phyloP scores from a whole-genome alignment of 1,284 basidiomycete species.

The Vanrija pseudolonga region DNA sequence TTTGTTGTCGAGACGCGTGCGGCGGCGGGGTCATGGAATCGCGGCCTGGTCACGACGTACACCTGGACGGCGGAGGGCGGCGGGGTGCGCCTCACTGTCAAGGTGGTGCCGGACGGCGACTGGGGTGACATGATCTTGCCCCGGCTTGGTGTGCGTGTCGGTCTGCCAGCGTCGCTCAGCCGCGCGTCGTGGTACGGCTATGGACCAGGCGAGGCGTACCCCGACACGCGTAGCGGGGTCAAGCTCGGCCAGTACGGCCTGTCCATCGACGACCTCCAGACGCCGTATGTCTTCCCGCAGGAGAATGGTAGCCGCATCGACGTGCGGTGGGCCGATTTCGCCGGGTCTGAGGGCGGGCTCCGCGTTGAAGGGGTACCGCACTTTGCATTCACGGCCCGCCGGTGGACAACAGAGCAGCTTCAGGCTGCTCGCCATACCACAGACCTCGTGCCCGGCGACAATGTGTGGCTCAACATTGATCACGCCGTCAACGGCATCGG shows the following conservation, averaged over 20 bases:
- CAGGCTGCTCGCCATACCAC: conserved; percentile 14
- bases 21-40: conserved; percentile 5
- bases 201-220: conserved; percentile 20
- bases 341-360: background rate
- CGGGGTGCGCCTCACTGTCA: conserved; percentile 1
- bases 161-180: conserved; percentile 6
- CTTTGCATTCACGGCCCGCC: conserved; percentile 11
- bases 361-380: background rate
- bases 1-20: conserved; percentile 11
- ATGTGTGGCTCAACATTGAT: conserved; percentile 22
- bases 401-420: conserved; percentile 20
- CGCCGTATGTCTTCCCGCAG: conserved; percentile 22
- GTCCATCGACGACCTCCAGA: conserved; percentile 19
- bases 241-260: conserved; percentile 8
- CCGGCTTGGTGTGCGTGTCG: conserved; percentile 17
- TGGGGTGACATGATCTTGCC: conserved; percentile 15
- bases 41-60: conserved; percentile 12
- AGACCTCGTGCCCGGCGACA: conserved; percentile 13
- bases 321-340: conserved; percentile 14
- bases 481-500: conserved; percentile 15
- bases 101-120: conserved; percentile 9
- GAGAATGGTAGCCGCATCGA: conserved; percentile 19
- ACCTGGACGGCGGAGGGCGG: conserved; percentile 5
- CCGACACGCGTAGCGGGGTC: conserved; percentile 8
- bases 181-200: conserved; percentile 15